Base-by-base conservation (phyloP, 305 asterid genomes). In the Euphrasia arctica region DNA sequence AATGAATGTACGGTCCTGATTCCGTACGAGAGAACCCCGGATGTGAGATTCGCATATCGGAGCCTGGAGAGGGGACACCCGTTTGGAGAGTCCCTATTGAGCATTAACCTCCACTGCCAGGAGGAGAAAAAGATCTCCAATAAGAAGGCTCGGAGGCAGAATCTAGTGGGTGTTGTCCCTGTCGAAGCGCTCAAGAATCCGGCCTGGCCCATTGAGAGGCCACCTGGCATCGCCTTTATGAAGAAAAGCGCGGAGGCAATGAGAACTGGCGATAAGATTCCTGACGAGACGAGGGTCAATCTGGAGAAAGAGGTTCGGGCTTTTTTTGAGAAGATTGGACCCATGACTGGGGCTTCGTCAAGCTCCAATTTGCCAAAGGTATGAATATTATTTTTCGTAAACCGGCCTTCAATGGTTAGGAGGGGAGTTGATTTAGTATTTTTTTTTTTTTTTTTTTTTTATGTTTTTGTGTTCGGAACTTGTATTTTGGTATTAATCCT, bases 201-300 rank as follows among this genome's bases (percentile, higher is more conserved):
- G 0, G 34, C 58, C 31, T 70, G 57, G 62, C 69, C 70, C 34
- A 65, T 57, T 32, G 75, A 63, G 64, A 34, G 50, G 45, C 85
- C 84, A 27, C 85, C 82, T 9, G 82, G 84, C 55, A 72, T 91
- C 10, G 62, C 77, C 2, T 58, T 62, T 22, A 89, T 89, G 34
- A 87, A 71, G 71, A 67, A 76, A 88, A 85, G 85, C 18, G 91
- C 87, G 70, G 97, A 89, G 75, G 81, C 64, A 82, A 91, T 91
- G 98, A 87, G 77, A 61, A 83, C 82, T 8, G 98, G 97, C 15
- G 64, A 75, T 49, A 81, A 28, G 60, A 66, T 91, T 39, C 69
- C 88, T 3, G 75, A 83, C 0, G 93, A 85, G 74, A 70, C 60
- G 79, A 89, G 83, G 57, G 76, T 79, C 45, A 78, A 74, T 80